phyloP scores from a whole-genome alignment of 495 filamentous ascomycete genomes.

The Staphylotrichum longicolle region DNA sequence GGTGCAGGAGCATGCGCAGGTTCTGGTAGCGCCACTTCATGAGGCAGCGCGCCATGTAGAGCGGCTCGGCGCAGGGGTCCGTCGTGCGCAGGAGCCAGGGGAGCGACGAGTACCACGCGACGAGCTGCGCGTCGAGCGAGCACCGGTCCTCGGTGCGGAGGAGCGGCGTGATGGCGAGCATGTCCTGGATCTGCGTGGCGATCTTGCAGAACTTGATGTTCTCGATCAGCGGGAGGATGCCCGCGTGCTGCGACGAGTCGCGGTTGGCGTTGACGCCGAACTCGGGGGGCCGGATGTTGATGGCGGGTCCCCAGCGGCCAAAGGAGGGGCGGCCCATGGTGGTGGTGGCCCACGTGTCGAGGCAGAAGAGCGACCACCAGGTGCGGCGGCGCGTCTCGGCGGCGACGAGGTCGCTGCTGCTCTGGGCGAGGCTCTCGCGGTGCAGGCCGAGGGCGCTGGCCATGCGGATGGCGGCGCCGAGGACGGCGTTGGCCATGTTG shows the following conservation, averaged over 20 bases:
- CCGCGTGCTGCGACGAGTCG: slow-evolving; percentile 57
- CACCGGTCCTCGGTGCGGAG: slow-evolving; percentile 63
- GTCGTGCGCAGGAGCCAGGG: slow-evolving; percentile 68
- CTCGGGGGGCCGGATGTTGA: slow-evolving; percentile 69
- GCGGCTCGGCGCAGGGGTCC: slow-evolving; percentile 66
- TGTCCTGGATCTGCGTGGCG: slow-evolving; percentile 72
- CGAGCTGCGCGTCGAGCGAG: slow-evolving; percentile 63
- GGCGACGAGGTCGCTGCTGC: slow-evolving; percentile 52
- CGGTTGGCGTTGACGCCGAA: slow-evolving; percentile 46
- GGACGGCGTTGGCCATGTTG: slow-evolving; percentile 67
- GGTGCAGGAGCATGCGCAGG: slow-evolving; percentile 74
- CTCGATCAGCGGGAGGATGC: slow-evolving; percentile 68
- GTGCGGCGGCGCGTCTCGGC: slow-evolving; percentile 66
- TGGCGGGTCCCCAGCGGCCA: slow-evolving; percentile 68
- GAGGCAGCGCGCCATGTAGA: slow-evolving; percentile 66
- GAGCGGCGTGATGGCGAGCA: slow-evolving; percentile 65
- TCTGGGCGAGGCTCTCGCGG: slow-evolving; percentile 61
- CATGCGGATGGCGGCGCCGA: slow-evolving; percentile 68
- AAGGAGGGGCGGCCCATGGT: slow-evolving; percentile 76
- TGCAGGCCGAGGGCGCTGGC: slow-evolving; percentile 71
- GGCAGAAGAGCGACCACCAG: slow-evolving; percentile 79
- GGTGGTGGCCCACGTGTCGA: slow-evolving; percentile 76
- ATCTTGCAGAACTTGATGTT: slow-evolving; percentile 81
- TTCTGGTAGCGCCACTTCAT: slow-evolving; percentile 84
- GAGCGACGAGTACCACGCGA: slow-evolving; percentile 69